These are phyloP conservation scores for Melastoma malabathricum DNA, from an alignment of 345 rosid species.

Conservation along the genomic window DNA sequence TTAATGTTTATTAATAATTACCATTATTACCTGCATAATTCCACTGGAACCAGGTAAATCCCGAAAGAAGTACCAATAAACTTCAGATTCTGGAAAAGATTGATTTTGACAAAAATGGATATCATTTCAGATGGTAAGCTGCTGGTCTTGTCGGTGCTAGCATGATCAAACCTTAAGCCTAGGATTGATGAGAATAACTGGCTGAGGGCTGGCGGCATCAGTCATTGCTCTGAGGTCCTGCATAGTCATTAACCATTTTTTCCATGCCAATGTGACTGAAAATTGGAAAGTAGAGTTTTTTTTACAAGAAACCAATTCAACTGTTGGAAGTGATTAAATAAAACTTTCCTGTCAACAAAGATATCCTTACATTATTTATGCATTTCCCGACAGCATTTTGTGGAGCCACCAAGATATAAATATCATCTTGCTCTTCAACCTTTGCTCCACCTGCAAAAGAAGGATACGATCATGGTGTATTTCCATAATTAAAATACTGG, in stretches of 20 bases:
- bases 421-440: slow-evolving; percentile 78
- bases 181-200: slow-evolving; percentile 82
- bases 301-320: not conserved
- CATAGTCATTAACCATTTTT: slow-evolving; percentile 6
- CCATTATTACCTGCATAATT: slow-evolving; percentile 77
- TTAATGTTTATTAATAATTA: not conserved
- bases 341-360: not conserved
- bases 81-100: not conserved
- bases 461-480: too few species aligned
- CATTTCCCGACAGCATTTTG: slow-evolving; percentile 97
- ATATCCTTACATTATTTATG: slow-evolving; percentile 61
- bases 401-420: slow-evolving; percentile 85
- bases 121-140: too few species aligned
- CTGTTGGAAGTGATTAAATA: too few species aligned
- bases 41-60: slow-evolving; percentile 89
- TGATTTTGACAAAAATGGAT: too few species aligned
- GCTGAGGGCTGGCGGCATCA: slow-evolving; percentile 72
- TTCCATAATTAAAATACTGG: too few species aligned
- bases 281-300: too few species aligned
- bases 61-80: slow-evolving; percentile 22
- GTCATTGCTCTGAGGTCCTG: slow-evolving; percentile 95
- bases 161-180: slow-evolving; percentile 51
- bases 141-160: not conserved
- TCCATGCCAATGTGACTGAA: slow-evolving; percentile 2
- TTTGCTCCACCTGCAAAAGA: slow-evolving; percentile 53